A percentile compares a stretch with the other conserved stretches of the same genome.
phyloP scores from a whole-genome alignment of 805 yeast genomes.

The Ogataea zsoltii region DNA sequence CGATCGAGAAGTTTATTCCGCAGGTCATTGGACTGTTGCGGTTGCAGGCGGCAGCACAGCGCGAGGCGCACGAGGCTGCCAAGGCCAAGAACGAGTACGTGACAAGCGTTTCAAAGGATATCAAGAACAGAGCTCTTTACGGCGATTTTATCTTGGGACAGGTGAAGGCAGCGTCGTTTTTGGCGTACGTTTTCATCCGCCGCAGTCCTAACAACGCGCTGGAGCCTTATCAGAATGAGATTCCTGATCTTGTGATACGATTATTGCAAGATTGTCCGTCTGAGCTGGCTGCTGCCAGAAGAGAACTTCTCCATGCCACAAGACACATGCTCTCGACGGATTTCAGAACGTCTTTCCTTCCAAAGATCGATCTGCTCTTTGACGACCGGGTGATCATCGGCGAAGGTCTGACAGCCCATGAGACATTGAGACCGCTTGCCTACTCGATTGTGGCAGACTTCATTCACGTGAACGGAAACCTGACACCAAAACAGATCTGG shows the following conservation, averaged over 20 bases:
- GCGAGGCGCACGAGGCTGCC: constrained; percentile 57
- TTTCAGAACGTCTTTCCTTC: constrained; percentile 75
- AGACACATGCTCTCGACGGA: constrained; percentile 93
- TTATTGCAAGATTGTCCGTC: constrained; percentile 94
- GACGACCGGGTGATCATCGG: constrained; percentile 89
- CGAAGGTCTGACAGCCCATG: constrained; percentile 87
- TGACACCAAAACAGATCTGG: constrained; percentile 82
- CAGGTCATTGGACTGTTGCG: constrained; percentile 71
- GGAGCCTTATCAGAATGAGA: constrained; percentile 56
- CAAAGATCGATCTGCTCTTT: constrained; percentile 81
- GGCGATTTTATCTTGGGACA: constrained; percentile 91
- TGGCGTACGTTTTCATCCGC: constrained; percentile 88
- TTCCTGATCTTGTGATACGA: constrained; percentile 86
- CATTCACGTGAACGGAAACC: constrained; percentile 84
- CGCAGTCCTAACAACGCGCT: constrained; percentile 72
- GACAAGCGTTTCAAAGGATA: constrained; percentile 72
- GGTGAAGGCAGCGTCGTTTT: constrained; percentile 92
- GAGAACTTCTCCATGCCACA: constrained; percentile 90
- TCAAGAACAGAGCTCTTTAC: constrained; percentile 74
- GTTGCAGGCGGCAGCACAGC: constrained; percentile 82
- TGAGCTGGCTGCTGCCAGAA: constrained; percentile 86
- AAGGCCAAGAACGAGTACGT: constrained; percentile 57
- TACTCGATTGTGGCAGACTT: constrained; percentile 95
- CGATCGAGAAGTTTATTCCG: constrained; percentile 78
- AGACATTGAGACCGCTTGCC: constrained; percentile 88